These are phyloP conservation scores for Megacollybia marginata DNA, from an alignment of 768 basidiomycete genomes.

Conservation along the genomic window DNA sequence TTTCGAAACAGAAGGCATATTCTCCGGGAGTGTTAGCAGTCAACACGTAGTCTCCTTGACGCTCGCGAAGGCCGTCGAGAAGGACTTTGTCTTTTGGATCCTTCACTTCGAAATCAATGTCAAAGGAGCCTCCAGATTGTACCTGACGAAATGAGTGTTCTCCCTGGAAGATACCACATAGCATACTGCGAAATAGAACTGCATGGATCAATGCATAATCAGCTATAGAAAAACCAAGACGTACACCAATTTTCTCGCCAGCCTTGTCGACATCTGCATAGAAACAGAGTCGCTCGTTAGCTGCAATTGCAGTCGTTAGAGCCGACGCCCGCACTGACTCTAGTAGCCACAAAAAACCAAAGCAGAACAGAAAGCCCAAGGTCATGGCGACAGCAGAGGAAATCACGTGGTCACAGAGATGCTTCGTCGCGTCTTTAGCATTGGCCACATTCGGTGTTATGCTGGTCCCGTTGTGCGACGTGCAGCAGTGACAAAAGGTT, in stretches of 20 bases:
- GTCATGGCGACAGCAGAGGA: conserved; percentile 22
- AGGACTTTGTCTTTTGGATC: conserved; percentile 86
- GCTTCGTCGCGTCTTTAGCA: too few relatives aligned
- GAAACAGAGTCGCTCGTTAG: conserved; percentile 85
- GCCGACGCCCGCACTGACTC: conserved; percentile 46
- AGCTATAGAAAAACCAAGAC: conserved; percentile 20
- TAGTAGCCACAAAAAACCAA: conserved; percentile 24
- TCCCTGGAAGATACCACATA: conserved; percentile 28
- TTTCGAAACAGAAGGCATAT: conserved; percentile 96
- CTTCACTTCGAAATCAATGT: conserved; percentile 89
- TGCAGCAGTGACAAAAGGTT: too few relatives aligned
- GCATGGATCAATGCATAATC: conserved; percentile 10
- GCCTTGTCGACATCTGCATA: conserved; percentile 95
- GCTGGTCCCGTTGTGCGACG: too few relatives aligned
- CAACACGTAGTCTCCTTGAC: conserved; percentile 95
- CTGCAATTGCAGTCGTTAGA: conserved; percentile 69
- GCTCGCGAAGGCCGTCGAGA: conserved; percentile 82
- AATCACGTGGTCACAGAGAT: too few relatives aligned
- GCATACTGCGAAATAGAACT: conserved; percentile 90
- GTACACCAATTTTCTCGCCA: conserved; percentile 84
- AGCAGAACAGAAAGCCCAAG: conserved; percentile 13
- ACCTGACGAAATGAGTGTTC: conserved; percentile 35
- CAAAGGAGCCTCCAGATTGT: conserved; percentile 95
- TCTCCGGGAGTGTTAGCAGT: conserved; percentile 89
- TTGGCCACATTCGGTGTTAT: too few relatives aligned